phyloP scores from a whole-genome alignment of 2,329 filamentous ascomycete genomes.

The Phyllosticta paracitricarpa region DNA sequence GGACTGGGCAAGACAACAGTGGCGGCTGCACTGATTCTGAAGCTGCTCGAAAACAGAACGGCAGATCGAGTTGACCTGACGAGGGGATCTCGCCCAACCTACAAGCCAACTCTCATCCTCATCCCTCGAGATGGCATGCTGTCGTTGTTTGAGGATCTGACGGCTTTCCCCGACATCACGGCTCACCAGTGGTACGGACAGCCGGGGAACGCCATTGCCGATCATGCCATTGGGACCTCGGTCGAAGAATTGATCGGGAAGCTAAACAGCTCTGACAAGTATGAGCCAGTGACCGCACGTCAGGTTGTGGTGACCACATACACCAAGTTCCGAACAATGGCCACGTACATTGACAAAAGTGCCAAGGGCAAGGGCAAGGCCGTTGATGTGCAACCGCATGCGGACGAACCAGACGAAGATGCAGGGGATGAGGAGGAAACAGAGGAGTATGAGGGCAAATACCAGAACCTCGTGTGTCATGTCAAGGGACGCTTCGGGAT shows the following conservation, averaged over 20 bases:
- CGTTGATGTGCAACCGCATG: not conserved
- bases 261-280: not conserved
- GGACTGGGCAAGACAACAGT: not conserved
- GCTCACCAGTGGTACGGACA: not conserved
- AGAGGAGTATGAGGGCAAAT: not conserved
- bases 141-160: not conserved
- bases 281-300: not conserved
- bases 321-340: not conserved
- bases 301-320: not conserved
- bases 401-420: not conserved
- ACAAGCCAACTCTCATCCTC: not conserved
- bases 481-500: not conserved
- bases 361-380: not conserved
- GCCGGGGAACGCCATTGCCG: not conserved
- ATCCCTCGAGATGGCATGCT: not conserved
- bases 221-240: not conserved
- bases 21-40: not conserved
- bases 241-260: not conserved
- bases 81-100: not conserved
- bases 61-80: not conserved
- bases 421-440: not conserved
- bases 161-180: not conserved
- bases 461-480: too few species aligned
- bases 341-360: not conserved
- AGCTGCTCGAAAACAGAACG: not conserved